Evolutionary conservation across 176 grass and related monocot species (phyloP).

Genomic region (Musa beccarii): DNA sequence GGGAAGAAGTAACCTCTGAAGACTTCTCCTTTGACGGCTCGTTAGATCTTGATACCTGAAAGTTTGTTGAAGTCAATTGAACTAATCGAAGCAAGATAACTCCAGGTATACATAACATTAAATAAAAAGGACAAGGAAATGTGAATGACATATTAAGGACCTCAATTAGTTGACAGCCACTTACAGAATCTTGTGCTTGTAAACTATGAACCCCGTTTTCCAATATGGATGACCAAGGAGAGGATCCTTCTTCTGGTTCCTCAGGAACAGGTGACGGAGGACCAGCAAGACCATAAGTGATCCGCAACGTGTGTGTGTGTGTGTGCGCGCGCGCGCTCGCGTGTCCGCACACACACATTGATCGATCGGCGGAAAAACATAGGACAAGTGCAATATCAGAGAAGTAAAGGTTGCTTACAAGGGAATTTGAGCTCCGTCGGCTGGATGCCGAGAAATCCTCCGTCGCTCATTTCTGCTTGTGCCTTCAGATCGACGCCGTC

Average conservation of each 20-base stretch:
- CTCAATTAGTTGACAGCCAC: constrained; percentile 12
- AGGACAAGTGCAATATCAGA: no score
- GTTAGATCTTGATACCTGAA: constrained; percentile 3
- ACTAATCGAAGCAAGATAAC: not conserved
- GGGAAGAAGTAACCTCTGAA: not conserved
- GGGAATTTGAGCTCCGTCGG: constrained; percentile 76
- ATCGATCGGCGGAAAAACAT: no score
- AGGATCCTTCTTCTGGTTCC: constrained; percentile 81
- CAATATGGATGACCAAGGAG: constrained; percentile 42
- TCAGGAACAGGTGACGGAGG: constrained; percentile 47
- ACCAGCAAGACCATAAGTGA: constrained; percentile 57
- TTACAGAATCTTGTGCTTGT: constrained; percentile 55
- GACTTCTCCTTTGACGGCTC: constrained; percentile 1
- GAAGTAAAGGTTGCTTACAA: constrained; percentile 39
- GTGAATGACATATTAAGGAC: not conserved
- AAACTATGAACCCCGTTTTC: constrained; percentile 45
- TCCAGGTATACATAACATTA: not conserved
- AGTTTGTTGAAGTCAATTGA: not conserved
- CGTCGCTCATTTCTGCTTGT: constrained; percentile 10
- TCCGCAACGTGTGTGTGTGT: constrained; percentile 42
- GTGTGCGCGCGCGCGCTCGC: no score
- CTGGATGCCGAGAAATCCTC: constrained; percentile 67
- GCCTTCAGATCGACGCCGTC: not conserved
- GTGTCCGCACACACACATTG: no score
- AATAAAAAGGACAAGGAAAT: not conserved